Base-by-base conservation (phyloP, 2,329 filamentous ascomycete species). In the Chalara sp. region DNA sequence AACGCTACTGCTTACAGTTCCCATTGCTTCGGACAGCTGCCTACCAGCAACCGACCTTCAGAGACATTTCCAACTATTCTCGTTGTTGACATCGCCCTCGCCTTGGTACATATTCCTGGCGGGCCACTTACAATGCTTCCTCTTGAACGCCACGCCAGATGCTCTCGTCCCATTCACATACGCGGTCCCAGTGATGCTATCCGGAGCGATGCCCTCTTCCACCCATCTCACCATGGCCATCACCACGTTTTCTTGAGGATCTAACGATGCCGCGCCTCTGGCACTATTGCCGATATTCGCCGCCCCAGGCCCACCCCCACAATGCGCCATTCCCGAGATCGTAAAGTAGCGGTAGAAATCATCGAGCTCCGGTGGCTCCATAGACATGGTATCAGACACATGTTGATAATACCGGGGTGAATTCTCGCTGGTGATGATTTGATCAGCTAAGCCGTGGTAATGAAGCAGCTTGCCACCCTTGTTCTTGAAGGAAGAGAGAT, bases 361-460 rank as follows among this genome's bases (percentile, higher is more conserved):
- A 50, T 75, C 71, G 6, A 75, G 58, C 11, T 37, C 6, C 3
- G 11, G 31, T 13, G 37, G 21, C 42, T 68, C 53, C 0, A 51
- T 47, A 1, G 61, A 47, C 1, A 76, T 73, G 0, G 69, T 72
- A 29, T 62, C 13, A 4, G 65, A 63, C 5, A 75, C 70, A 41
- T 75, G 67, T 45, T 75, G 66, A 62, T 77, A 78, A 67, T 76
- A 77, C 60, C 76, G 76, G 11, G 73, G 69, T 1, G 72, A 74
- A 30, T 74, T 70, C 0, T 72, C 72, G 0, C 72, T 73, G n/a
- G 75, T 70, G 47, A 81, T 82, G 44, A 76, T 69, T 11, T 74
- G 69, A 42, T 77, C 54, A 6, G 35, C n/a, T 5, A 54, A 31
- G 10, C 50, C 54, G 21, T 55, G 53, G 33, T 55, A 57, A 13